A percentile compares a stretch with the other conserved stretches of the same genome.
Conservation (phyloP, 148 eudicot species). For the Linanthus parryae region DNA sequence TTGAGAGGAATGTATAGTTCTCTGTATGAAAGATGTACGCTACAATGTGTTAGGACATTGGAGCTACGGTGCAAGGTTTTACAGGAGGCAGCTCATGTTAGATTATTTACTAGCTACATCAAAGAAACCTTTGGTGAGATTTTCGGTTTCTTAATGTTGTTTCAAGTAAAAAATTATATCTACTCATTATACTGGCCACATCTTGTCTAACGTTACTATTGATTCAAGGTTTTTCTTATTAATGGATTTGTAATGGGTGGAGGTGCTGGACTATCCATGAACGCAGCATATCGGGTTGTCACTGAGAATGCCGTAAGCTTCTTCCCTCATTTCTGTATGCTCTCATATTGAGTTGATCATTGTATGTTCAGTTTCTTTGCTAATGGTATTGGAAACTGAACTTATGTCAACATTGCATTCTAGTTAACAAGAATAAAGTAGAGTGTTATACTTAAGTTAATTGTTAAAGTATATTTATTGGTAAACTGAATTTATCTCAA, state of each 20-base stretch:
- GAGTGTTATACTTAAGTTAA: no score
- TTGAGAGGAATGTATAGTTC: neutral
- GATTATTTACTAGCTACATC: slow-evolving; percentile 26
- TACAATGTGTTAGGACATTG: slow-evolving; percentile 19
- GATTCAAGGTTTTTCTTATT: slow-evolving; percentile 9
- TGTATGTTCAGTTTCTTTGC: no score
- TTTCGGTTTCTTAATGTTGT: no score
- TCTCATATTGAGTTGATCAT: no score
- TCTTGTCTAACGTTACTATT: neutral
- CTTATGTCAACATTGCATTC: no score
- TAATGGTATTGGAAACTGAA: no score
- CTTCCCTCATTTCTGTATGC: no score
- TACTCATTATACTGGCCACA: no score
- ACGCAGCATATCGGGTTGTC: slow-evolving; percentile 14
- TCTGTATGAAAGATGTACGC: neutral
- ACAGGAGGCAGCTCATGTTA: slow-evolving; percentile 20
- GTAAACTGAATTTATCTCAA: no score
- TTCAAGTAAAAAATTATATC: neutral
- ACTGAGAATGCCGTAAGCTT: slow-evolving; percentile 15
- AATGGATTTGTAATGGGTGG: slow-evolving; percentile 26
- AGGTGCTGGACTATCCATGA: slow-evolving; percentile 21
- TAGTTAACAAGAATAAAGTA: no score
- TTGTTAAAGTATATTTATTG: no score
- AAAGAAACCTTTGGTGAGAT: slow-evolving; percentile 19
- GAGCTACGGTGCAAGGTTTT: slow-evolving; percentile 17